Evolutionary conservation across 306 rosid genomes (phyloP).

Genomic region (Styphnolobium japonicum): DNA sequence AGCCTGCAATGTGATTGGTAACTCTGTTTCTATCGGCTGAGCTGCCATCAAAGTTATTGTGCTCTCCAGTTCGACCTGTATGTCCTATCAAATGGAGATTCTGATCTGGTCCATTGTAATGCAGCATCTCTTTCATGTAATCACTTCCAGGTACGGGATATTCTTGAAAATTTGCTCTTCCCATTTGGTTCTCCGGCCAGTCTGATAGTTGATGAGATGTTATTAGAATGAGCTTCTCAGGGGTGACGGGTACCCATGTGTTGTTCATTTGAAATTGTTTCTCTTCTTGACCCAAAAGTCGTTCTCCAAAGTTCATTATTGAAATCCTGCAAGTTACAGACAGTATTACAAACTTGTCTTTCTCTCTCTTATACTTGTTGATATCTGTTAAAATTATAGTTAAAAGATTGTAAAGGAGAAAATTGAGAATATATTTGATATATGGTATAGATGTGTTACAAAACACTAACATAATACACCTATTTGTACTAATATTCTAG

Average conservation of each 20-base stretch:
- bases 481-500: background rate
- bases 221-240: constrained; percentile 39
- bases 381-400: background rate
- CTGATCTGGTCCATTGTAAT: constrained; percentile 30
- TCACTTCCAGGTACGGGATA: constrained; percentile 26
- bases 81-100: constrained; percentile 30
- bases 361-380: background rate
- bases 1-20: constrained; percentile 31
- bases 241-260: constrained; percentile 55
- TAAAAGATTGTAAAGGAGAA: background rate
- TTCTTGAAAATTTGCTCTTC: constrained; percentile 30
- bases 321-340: constrained; percentile 30
- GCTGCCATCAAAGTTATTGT: constrained; percentile 19
- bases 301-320: constrained; percentile 44
- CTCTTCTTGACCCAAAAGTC: constrained; percentile 29
- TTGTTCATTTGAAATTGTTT: constrained; percentile 28
- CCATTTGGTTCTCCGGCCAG: constrained; percentile 27
- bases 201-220: constrained; percentile 29
- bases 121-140: constrained; percentile 27
- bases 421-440: background rate
- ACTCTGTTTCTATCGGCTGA: constrained; percentile 9
- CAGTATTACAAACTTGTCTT: constrained; percentile 10
- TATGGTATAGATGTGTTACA: background rate
- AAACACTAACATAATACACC: background rate
- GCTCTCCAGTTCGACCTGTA: constrained; percentile 18